Percentiles rank a stretch among this genome's conserved stretches.
Conservation (phyloP, 2,329 filamentous ascomycete genomes). For the Colletotrichum karsti region DNA sequence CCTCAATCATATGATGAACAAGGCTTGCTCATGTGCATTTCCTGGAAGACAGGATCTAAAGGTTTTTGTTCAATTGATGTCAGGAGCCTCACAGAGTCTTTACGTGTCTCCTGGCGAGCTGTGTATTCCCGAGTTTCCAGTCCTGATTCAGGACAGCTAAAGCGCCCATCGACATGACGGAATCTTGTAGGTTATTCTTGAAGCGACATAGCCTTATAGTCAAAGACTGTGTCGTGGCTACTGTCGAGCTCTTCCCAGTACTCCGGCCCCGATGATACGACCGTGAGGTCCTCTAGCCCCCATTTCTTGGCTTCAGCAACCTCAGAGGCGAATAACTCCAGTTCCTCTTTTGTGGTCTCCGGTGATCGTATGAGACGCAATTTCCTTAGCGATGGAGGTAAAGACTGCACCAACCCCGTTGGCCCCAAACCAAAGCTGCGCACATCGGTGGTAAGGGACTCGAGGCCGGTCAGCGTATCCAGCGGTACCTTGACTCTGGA, state of each 20-base stretch:
- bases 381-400: background rate
- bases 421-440: background rate
- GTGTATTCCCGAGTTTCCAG: no score
- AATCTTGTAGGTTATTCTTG: no score
- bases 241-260: slow-evolving; percentile 7
- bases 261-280: background rate
- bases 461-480: background rate
- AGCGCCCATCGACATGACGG: no score
- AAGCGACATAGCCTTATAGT: background rate
- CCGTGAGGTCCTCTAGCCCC: background rate
- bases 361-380: background rate
- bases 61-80: no score
- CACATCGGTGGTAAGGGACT: slow-evolving; percentile 10
- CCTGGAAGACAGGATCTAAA: no score
- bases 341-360: background rate
- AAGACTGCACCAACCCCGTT: background rate
- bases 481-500: background rate
- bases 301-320: background rate
- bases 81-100: no score
- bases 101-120: no score
- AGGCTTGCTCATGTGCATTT: no score
- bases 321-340: background rate
- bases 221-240: background rate
- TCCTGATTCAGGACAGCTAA: no score
- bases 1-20: no score